These are phyloP conservation scores for Dalechampia spathulata DNA, from an alignment of 441 rosid species.

Conservation along the genomic window DNA sequence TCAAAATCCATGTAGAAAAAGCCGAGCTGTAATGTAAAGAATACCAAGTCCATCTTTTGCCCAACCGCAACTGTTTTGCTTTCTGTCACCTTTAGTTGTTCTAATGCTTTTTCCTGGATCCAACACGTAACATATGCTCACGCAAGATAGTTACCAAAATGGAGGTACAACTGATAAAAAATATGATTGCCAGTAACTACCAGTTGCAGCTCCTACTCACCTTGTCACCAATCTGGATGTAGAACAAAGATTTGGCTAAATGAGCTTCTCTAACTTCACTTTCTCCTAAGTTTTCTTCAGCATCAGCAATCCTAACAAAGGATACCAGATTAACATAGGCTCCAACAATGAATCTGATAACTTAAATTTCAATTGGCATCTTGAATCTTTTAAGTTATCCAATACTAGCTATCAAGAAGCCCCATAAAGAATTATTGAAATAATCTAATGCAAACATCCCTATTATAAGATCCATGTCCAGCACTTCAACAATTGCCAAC, in stretches of 20 bases:
- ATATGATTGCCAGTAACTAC: neutral
- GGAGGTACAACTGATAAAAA: slow-evolving; percentile 8
- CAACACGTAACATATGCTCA: slow-evolving; percentile 9
- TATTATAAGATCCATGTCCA: slow-evolving; percentile 3
- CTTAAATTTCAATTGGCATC: neutral
- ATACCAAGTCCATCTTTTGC: slow-evolving; percentile 95
- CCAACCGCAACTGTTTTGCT: slow-evolving; percentile 98
- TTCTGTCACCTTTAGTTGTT: slow-evolving; percentile 89
- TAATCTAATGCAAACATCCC: neutral
- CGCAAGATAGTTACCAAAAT: slow-evolving; percentile 6
- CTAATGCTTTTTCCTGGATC: slow-evolving; percentile 82
- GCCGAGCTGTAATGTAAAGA: slow-evolving; percentile 78
- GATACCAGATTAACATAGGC: neutral
- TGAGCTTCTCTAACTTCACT: slow-evolving; percentile 99
- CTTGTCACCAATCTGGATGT: slow-evolving; percentile 83
- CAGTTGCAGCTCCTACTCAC: slow-evolving; percentile 24
- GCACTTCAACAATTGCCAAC: neutral
- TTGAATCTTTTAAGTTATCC: neutral
- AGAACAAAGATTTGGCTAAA: slow-evolving; percentile 89
- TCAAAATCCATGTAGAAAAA: slow-evolving; percentile 96
- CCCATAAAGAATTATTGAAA: neutral
- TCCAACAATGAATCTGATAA: neutral
- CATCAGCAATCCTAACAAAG: slow-evolving; percentile 75
- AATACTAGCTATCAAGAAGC: neutral
- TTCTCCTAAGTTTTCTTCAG: slow-evolving; percentile 96